Base-by-base conservation (phyloP, 2,329 filamentous ascomycete species). In the Penicillium sp. region DNA sequence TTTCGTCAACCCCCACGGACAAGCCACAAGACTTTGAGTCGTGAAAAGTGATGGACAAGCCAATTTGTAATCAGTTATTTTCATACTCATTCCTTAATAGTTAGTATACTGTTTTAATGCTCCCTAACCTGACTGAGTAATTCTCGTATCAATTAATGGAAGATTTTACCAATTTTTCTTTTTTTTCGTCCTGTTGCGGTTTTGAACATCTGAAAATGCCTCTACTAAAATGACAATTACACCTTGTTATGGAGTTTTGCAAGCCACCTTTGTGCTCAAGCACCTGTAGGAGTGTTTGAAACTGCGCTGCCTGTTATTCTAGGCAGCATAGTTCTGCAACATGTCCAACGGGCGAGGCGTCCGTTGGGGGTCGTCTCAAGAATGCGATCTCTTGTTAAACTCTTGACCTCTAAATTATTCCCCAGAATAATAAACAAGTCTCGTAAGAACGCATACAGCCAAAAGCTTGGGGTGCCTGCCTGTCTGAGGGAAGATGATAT, bases 61-160 rank as follows among this genome's bases (percentile, higher is more conserved):
- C 26, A 17, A 38, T 38, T 17, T 41, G 35, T 41, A 41, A 44
- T 21, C 49, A 17, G 26, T n/a, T 19, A 29, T 23, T 26, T 54
- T 23, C 19, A 54, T 54, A 54, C 45, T 41, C 35, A 19, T 51
- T 51, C 26, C n/a, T 11, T 26, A 51, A 38, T 38, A 15, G 26
- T 38, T 51, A 51, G 49, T n/a, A 55, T 31, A 46, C 38, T 13
- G 38, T 23, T 54, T 54, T 54, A 54, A 54, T 46, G 35, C 35
- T 6, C 11, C 15, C 3, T 41, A 41, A 13, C 15, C 15, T 41
- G 5, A 6, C 13, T 41, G 35, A 11, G 13, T 41, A 41, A 15
- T 17, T 41, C 35, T 41, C 35, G 35, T 41, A 41, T 41, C 15
- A 38, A 38, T 38, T 11, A 41, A 41, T 41, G 35, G 35, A 41